These are phyloP conservation scores for Botrytis porri DNA, from an alignment of 2,329 filamentous ascomycete genomes.

Conservation along the genomic window DNA sequence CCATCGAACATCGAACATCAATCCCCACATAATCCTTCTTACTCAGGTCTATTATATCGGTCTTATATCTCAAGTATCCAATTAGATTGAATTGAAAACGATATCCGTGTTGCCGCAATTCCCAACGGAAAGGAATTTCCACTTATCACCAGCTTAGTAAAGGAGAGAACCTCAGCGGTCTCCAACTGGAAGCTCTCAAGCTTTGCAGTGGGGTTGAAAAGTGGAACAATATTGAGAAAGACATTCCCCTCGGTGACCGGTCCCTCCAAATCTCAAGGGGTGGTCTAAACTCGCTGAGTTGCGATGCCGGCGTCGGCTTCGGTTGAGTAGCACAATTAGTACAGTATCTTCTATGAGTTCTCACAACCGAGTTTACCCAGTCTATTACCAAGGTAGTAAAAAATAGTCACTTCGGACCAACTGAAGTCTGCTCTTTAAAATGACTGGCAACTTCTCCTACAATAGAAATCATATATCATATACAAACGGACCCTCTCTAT, in stretches of 20 bases:
- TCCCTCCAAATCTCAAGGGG: neutral
- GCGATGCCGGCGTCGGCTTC: constrained; percentile 12
- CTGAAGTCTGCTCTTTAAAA: neutral
- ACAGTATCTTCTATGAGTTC: neutral
- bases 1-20: neutral
- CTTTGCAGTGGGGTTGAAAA: neutral
- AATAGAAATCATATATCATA: neutral
- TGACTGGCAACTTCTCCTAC: neutral
- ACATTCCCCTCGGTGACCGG: constrained; percentile 7
- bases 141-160: neutral
- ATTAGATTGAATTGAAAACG: neutral
- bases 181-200: constrained; percentile 6
- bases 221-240: constrained; percentile 13
- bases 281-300: neutral
- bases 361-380: constrained; percentile 3
- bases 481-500: neutral
- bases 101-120: neutral
- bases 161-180: neutral
- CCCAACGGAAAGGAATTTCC: constrained; percentile 10
- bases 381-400: neutral
- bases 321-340: neutral
- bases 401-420: neutral
- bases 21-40: neutral
- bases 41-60: neutral
- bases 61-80: neutral